Evolutionary conservation across 2,329 filamentous ascomycete species (phyloP).

Genomic region (Cordyceps pruinosa): DNA sequence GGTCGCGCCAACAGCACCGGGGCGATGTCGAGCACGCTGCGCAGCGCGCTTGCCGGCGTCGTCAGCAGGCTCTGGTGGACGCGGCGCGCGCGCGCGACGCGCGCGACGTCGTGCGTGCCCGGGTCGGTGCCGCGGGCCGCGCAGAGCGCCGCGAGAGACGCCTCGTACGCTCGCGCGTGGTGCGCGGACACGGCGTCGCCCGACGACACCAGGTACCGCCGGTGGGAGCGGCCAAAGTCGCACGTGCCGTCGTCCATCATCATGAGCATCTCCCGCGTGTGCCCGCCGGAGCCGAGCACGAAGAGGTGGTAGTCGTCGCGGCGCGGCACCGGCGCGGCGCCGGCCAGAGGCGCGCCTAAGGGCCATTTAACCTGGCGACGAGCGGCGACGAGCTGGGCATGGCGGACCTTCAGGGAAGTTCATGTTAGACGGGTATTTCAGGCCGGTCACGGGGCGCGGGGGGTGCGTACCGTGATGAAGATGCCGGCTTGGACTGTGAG

Average conservation of each 20-base stretch:
- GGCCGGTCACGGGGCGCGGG: constrained; percentile 6
- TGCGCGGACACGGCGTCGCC: constrained; percentile 63
- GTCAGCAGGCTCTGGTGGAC: constrained; percentile 77
- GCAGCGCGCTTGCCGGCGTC: constrained; percentile 60
- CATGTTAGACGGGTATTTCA: neutral
- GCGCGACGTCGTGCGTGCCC: constrained; percentile 56
- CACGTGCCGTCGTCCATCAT: constrained; percentile 61
- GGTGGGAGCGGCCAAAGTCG: constrained; percentile 47
- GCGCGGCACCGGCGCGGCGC: neutral
- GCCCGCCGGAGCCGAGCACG: constrained; percentile 86
- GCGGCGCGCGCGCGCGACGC: constrained; percentile 67
- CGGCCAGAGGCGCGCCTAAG: neutral
- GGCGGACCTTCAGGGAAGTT: constrained; percentile 22
- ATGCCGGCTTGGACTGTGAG: constrained; percentile 19
- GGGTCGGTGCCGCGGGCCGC: constrained; percentile 16
- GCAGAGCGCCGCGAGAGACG: constrained; percentile 23
- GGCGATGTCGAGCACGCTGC: constrained; percentile 58
- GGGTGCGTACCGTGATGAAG: constrained; percentile 24
- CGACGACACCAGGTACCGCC: constrained; percentile 75
- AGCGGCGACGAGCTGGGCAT: constrained; percentile 21
- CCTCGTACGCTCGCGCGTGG: constrained; percentile 54
- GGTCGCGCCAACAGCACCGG: constrained; percentile 42
- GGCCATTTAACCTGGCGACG: constrained; percentile 18
- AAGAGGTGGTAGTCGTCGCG: constrained; percentile 56
- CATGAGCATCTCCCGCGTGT: constrained; percentile 90